Evolutionary conservation across 1,139 yeast species (phyloP).

Genomic region (Candida sojae): DNA sequence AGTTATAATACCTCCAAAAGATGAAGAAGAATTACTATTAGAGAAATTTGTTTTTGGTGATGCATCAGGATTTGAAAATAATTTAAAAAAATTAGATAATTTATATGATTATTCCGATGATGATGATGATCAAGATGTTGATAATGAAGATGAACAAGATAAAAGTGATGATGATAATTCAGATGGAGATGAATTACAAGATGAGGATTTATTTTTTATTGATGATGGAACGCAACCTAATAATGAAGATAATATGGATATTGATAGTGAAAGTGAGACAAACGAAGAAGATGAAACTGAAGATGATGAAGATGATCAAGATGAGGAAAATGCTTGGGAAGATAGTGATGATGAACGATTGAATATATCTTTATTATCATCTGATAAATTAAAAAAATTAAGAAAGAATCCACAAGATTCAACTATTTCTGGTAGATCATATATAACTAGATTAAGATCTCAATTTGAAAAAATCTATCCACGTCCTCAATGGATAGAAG

Average conservation of each 20-base stretch:
- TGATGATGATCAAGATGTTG: constrained; percentile 36
- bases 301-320: constrained; percentile 35
- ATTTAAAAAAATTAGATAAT: constrained; percentile 60
- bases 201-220: constrained; percentile 66
- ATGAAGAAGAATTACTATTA: constrained; percentile 74
- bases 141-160: constrained; percentile 17
- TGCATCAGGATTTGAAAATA: constrained; percentile 70
- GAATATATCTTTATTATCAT: constrained; percentile 57
- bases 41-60: constrained; percentile 93
- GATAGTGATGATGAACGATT: constrained; percentile 90
- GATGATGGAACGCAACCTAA: constrained; percentile 51
- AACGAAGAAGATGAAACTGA: constrained; percentile 37
- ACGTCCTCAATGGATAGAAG: constrained; percentile 82
- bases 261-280: constrained; percentile 26
- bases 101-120: constrained; percentile 53
- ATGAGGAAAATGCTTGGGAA: constrained; percentile 67
- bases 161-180: constrained; percentile 21
- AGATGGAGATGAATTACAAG: constrained; percentile 42
- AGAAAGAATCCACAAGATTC: constrained; percentile 65
- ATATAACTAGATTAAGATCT: constrained; percentile 69
- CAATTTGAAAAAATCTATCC: constrained; percentile 90
- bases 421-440: constrained; percentile 62
- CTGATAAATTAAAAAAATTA: constrained; percentile 70
- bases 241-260: not conserved
- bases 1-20: constrained; percentile 63